Base-by-base conservation (phyloP, 441 rosid genomes). In the Mallotus repandus region DNA sequence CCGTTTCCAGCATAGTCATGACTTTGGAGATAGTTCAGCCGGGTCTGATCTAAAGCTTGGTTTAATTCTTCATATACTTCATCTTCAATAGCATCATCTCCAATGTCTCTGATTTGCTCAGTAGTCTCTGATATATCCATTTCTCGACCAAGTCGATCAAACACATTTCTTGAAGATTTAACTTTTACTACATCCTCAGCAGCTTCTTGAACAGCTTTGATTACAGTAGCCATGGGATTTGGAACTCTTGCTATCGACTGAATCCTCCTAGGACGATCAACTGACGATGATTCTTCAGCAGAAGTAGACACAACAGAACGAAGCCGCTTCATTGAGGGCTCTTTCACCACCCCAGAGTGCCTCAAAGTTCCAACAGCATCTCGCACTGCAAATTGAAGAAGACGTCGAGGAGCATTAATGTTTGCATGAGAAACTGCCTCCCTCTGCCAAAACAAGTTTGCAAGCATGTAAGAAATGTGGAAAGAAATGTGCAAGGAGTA, bases 381-480 rank as follows among this genome's bases (percentile, higher is more conserved):
- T 80, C 97, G 84, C 67, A 96, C 92, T 32, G 99, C 99, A 88
- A 85, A 91, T 70, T 96, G 98, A 77, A 96, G 97, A 48, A 96
- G 84, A 76, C 98, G 88, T 63, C 97, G 81, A 62, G 99, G 88
- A 72, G 93, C 98, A 82, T 81, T 88, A 58, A 85, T 75, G 50
- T 82, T 84, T 67, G 83, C 78, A 61, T 72, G 88, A 70, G 87
- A 79, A 74, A 66, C 83, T 53, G 83, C 84, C 70, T 89, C 97
- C 83, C 87, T 87, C 98, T 96, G 83, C 60, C 68, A 72, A 72
- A 60, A 57, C 76, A 41, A 9, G 49, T 63, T 70, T 60, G 66
- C 49, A 12, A 64, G 41, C 22, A 41, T 21, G 74, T 77, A 71
- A 48, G 60, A 78, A 66, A 63, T 41, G 53, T 25, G 22, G 59